phyloP scores from a whole-genome alignment of 306 rosid species.

The Echinosophora koreensis region DNA sequence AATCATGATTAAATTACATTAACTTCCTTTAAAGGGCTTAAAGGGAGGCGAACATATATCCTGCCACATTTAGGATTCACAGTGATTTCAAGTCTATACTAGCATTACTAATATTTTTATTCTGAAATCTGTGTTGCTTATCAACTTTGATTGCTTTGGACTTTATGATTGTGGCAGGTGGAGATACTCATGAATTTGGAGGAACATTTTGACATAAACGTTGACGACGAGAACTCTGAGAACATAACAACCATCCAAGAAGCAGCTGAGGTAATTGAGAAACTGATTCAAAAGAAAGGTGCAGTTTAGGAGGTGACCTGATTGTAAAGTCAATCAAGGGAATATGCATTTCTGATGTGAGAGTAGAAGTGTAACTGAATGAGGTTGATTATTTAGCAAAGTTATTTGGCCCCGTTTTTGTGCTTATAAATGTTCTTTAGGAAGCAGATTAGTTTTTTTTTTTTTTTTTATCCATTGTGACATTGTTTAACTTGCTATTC shows the following conservation, averaged over 20 bases:
- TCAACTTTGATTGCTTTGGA: background rate
- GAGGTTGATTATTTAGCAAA: background rate
- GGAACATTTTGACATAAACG: slow-evolving; percentile 53
- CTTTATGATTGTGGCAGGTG: slow-evolving; percentile 48
- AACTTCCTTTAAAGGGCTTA: too few species aligned
- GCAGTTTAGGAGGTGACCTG: slow-evolving; percentile 2
- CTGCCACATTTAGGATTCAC: too few species aligned
- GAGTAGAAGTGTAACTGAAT: background rate
- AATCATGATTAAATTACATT: too few species aligned
- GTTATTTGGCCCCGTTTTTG: background rate
- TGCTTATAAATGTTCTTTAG: slow-evolving; percentile 34
- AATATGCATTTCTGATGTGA: background rate
- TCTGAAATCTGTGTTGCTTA: background rate
- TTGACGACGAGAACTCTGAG: slow-evolving; percentile 57
- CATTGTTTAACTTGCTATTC: slow-evolving; percentile 32
- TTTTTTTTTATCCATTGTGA: slow-evolving; percentile 1
- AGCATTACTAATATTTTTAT: background rate
- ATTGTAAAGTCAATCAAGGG: slow-evolving; percentile 16
- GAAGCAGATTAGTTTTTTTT: background rate
- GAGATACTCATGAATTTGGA: slow-evolving; percentile 71
- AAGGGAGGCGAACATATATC: too few species aligned
- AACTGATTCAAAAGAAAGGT: slow-evolving; percentile 53
- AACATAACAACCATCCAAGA: slow-evolving; percentile 60
- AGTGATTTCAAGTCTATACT: too few species aligned
- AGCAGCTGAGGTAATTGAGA: slow-evolving; percentile 66